phyloP scores from a whole-genome alignment of 2,329 filamentous ascomycete species.

The Plenodomus tracheiphilus region DNA sequence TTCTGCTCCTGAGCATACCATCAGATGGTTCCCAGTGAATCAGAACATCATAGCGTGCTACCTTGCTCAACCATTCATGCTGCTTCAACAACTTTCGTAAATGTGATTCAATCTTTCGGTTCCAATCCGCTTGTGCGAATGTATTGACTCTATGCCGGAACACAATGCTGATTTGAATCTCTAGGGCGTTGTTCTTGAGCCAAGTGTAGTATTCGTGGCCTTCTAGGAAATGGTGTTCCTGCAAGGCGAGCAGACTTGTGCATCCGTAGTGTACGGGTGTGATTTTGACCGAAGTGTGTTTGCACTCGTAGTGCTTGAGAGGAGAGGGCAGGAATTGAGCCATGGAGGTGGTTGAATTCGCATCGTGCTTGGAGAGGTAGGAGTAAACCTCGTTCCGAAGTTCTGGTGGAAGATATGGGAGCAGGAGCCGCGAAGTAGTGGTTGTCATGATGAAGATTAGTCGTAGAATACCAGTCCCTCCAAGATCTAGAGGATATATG shows the following conservation, averaged over 20 bases:
- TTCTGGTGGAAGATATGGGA: conserved; percentile 34
- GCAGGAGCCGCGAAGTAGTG: conserved; percentile 14
- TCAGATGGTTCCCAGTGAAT: conserved; percentile 29
- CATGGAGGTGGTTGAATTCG: conserved; percentile 1
- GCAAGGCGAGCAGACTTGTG: conserved; percentile 24
- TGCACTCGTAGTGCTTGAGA: conserved; percentile 27
- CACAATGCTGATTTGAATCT: conserved; percentile 23
- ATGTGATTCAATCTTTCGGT: conserved; percentile 23
- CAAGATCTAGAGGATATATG: too few relatives aligned
- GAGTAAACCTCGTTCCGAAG: conserved; percentile 36
- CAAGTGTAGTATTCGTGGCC: conserved; percentile 29
- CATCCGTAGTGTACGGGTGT: conserved; percentile 27
- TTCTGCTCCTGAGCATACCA: conserved; percentile 15
- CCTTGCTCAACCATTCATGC: conserved; percentile 30
- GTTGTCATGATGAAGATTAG: conserved; percentile 2
- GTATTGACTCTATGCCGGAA: conserved; percentile 33
- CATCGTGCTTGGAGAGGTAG: conserved; percentile 16
- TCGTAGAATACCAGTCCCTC: neutral
- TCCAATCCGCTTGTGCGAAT: conserved; percentile 34
- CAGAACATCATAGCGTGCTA: conserved; percentile 24
- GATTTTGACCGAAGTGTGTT: conserved; percentile 30
- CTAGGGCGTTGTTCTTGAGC: conserved; percentile 22
- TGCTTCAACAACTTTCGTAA: conserved; percentile 28
- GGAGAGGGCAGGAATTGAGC: conserved; percentile 22
- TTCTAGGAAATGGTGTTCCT: conserved; percentile 22